Evolutionary conservation across 257 asterid species (phyloP), one percentile per base, ranked within the genome.

Genomic region (Primulina eburnea): DNA sequence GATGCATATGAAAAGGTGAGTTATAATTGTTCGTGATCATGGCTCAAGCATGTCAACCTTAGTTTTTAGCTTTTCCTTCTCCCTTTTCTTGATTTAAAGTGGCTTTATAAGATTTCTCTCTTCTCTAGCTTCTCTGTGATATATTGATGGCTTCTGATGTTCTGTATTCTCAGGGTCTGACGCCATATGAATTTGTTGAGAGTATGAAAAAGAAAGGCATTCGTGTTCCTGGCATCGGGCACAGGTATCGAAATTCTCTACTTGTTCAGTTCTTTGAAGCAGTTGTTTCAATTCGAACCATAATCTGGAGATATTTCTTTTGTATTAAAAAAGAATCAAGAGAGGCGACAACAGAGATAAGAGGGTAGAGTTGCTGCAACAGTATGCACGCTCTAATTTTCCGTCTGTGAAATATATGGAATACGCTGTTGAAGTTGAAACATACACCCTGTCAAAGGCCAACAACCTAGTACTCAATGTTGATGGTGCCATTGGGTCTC

Each of bases 201-300:
- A 75, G 90, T 87, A 94, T 94, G 99, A 94, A 94, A 82, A 94
- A 93, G 93, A 94, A 89, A 82, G 99, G 99, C 75, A 91, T 94
- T 66, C 96, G 99, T 26, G 98, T 94, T 63, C 99, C 99, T 58
- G 99, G 99, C 59, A 94, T 94, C 71, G 99, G 99, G 62, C 99
- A 94, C 92, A 91, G 98, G 99, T 91, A 83, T 69, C 47, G 62
- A 60, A 16, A 35, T n/a, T 71, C 62, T 64, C 67, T 20, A 52
- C 26, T 66, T 72, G 61, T 50, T 30, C 60, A 20, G 47, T 60
- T 61, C 62, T 1, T 60, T 50, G 14, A 47, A 47, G 7, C 14
- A 47, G 18, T 47, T n/a, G 14, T 47, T 47, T 68, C 64, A 63
- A 64, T 69, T 71, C 62, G 20, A 70, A 62, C 69, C 63, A 40